These are phyloP conservation scores for Cunninghamia lanceolata DNA, from an alignment of 75 land plant genomes.

Conservation along the genomic window DNA sequence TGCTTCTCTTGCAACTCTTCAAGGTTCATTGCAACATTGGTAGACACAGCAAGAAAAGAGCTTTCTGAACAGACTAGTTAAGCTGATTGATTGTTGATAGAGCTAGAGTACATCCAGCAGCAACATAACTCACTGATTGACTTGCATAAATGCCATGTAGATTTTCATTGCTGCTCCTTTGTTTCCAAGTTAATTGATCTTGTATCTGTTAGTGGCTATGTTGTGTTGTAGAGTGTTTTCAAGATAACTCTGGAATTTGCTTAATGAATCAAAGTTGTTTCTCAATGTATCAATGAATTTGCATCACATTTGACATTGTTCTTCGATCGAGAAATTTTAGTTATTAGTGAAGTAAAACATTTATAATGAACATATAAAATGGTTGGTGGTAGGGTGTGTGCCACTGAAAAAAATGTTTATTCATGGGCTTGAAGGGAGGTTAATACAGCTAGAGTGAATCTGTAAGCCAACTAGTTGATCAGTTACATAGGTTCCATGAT, in stretches of 20 bases:
- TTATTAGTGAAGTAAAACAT: background rate
- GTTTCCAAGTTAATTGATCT: background rate
- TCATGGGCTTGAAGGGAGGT: background rate
- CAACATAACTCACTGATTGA: background rate
- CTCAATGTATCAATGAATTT: background rate
- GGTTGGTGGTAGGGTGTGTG: background rate
- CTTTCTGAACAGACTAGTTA: constrained; percentile 37
- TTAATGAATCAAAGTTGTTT: background rate
- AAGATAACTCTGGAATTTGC: background rate
- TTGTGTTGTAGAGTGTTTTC: background rate
- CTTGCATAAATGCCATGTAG: background rate
- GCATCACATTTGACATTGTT: background rate
- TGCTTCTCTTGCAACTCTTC: constrained; percentile 25
- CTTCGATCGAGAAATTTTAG: background rate
- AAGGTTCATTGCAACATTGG: constrained; percentile 51
- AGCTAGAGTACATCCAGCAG: background rate
- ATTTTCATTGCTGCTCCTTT: background rate
- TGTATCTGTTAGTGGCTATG: background rate
- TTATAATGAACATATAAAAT: background rate
- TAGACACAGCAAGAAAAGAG: constrained; percentile 67
- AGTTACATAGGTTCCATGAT: background rate
- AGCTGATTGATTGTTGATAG: background rate
- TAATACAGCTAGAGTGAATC: background rate
- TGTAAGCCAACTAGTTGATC: background rate
- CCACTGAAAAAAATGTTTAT: background rate